Base-by-base conservation (phyloP, 805 yeast species). In the Yarrowia keelungensis region DNA sequence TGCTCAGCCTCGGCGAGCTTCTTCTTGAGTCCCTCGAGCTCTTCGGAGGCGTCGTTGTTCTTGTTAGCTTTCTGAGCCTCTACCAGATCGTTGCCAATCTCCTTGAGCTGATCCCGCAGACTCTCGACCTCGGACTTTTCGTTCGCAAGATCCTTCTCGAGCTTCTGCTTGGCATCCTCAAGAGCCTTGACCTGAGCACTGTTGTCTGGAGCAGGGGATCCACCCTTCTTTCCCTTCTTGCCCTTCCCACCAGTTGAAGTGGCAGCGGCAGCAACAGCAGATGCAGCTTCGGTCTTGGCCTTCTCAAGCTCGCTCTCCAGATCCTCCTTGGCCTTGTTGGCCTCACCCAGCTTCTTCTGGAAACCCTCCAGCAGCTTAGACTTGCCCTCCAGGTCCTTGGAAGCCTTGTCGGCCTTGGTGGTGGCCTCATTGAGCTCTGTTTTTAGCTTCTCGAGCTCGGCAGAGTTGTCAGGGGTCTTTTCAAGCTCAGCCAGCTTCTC, bases 11-110 rank as follows among this genome's bases (percentile, higher is more conserved):
- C 65, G 19, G 32, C 5, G 15, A 59, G 65, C 51, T 45, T 78
- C 64, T 10, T 59, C 58, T 5, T 36, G 35, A 16, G 69, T 50
- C 16, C 39, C 22, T 56, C 73, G 72, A 2, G 54, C 19, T n/a
- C 67, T 70, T 35, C 65, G 51, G 45, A 45, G 42, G 16, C n/a
- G 2, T 43, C 65, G 2, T 5, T 59, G 65, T 43, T 41, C 32
- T 46, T 71, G 71, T 19, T 42, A 8, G 70, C 45, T 32, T 39
- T 45, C 15, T 69, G 45, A 0, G 92, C 86, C 5, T 85, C 83
- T 0, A 92, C 96, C 8, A 92, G 80, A 62, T 91, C 96, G 73
- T 90, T 85, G 0, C 97, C 97, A 36, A 92, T 82, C 69, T 85
- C 87, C 71, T 84, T 84, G 67, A 93, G 76, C 91, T 89, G 90